These are phyloP conservation scores for Calonectria leucothoes DNA, from an alignment of 2,329 filamentous ascomycete genomes.

Conservation along the genomic window DNA sequence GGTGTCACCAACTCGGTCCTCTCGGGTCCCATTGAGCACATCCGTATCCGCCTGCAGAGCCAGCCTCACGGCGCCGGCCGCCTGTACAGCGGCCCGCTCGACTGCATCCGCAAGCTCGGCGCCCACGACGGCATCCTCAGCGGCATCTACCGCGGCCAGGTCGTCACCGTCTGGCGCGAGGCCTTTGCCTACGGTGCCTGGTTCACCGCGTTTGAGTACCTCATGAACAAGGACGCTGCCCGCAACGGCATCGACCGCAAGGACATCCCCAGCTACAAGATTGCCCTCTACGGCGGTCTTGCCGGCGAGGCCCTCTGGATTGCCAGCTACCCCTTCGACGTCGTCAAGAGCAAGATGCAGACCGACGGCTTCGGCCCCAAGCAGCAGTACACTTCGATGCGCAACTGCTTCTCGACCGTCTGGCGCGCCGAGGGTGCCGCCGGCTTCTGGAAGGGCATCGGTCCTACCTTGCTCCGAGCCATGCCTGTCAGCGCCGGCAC, in stretches of 20 bases:
- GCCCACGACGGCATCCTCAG: conserved; percentile 71
- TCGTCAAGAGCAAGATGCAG: conserved; percentile 99
- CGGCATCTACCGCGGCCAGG: conserved; percentile 88
- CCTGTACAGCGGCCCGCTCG: conserved; percentile 85
- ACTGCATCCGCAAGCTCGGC: conserved; percentile 89
- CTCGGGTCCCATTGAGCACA: conserved; percentile 94
- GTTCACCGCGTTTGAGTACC: conserved; percentile 95
- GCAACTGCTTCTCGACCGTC: conserved; percentile 88
- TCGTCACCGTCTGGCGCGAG: conserved; percentile 88
- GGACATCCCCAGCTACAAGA: conserved; percentile 84
- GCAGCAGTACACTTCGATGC: conserved; percentile 83
- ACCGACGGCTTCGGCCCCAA: conserved; percentile 86
- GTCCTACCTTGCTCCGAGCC: conserved; percentile 88
- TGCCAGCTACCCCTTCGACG: conserved; percentile 93
- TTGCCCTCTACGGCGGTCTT: conserved; percentile 91
- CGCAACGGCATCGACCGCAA: conserved; percentile 81
- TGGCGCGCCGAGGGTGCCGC: conserved; percentile 79
- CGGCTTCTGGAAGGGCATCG: conserved; percentile 96
- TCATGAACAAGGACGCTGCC: conserved; percentile 90
- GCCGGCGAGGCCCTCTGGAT: conserved; percentile 97
- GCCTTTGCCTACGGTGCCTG: conserved; percentile 95
- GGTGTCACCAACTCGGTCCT: conserved; percentile 90
- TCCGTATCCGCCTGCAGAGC: conserved; percentile 94
- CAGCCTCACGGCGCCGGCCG: conserved; percentile 87
- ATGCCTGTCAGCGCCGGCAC: conserved; percentile 99